Conservation (phyloP, 495 filamentous ascomycete genomes). For the Penicillium mononematosum region DNA sequence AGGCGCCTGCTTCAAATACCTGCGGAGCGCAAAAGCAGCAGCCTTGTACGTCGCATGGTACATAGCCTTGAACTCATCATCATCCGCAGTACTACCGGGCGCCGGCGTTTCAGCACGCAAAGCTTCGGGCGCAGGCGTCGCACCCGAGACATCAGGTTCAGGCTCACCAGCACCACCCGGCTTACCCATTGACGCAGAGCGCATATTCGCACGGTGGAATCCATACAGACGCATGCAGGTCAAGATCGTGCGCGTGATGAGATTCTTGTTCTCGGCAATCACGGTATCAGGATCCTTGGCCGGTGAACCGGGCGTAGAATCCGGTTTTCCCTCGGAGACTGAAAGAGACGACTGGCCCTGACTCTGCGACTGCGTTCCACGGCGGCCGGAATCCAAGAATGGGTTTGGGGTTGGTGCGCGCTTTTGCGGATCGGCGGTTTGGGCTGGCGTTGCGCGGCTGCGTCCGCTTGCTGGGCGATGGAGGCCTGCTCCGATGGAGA, state of each 20-base stretch:
- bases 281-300: constrained; percentile 37
- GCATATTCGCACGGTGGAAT: constrained; percentile 47
- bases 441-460: constrained; percentile 15
- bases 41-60: constrained; percentile 66
- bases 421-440: constrained; percentile 26
- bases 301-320: constrained; percentile 18
- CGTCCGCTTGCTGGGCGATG: constrained; percentile 25
- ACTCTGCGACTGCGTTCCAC: constrained; percentile 12
- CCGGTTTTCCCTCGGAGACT: constrained; percentile 19
- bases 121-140: constrained; percentile 16
- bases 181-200: constrained; percentile 24
- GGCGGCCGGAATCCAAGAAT: constrained; percentile 27
- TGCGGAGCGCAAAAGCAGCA: constrained; percentile 56
- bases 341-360: constrained; percentile 20
- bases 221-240: constrained; percentile 66
- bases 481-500: constrained; percentile 39
- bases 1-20: constrained; percentile 38
- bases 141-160: constrained; percentile 19
- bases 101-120: constrained; percentile 25
- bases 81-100: constrained; percentile 33
- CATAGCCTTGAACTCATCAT: constrained; percentile 63
- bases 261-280: constrained; percentile 43
- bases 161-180: constrained; percentile 10
- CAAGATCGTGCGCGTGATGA: constrained; percentile 50
- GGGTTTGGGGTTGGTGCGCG: constrained; percentile 30